Conservation (phyloP, 2,329 filamentous ascomycete genomes). For the Cordyceps cicadae region DNA sequence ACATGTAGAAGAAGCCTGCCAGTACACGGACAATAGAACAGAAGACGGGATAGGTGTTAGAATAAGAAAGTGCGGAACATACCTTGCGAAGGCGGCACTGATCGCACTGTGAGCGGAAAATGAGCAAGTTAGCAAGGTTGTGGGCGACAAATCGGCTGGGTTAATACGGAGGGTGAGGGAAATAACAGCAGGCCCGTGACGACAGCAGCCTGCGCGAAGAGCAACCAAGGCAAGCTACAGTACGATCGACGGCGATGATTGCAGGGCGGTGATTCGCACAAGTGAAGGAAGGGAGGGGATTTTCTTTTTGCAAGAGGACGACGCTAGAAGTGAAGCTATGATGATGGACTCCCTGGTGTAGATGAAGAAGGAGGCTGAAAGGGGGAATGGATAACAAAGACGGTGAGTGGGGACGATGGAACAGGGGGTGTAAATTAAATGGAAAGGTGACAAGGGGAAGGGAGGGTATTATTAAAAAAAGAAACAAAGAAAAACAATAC, state of each 20-base stretch:
- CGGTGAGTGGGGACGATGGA: background rate
- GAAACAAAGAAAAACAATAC: background rate
- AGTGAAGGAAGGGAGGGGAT: background rate
- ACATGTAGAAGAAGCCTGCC: too few species aligned
- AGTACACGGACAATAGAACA: background rate
- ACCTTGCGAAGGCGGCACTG: slow-evolving; percentile 24
- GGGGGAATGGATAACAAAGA: background rate
- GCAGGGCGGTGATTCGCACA: slow-evolving; percentile 1
- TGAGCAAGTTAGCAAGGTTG: slow-evolving; percentile 13
- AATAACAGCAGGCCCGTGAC: background rate
- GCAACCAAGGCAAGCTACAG: background rate
- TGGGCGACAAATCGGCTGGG: background rate
- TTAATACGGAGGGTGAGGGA: slow-evolving; percentile 1
- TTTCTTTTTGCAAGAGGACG: background rate
- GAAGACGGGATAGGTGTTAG: background rate
- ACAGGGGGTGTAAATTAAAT: background rate
- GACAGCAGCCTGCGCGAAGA: background rate
- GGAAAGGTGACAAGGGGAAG: background rate
- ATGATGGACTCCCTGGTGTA: background rate
- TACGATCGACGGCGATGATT: background rate
- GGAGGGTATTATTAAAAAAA: background rate
- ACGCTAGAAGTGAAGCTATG: background rate
- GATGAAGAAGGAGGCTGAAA: background rate
- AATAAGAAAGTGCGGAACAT: slow-evolving; percentile 9
- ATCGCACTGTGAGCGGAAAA: slow-evolving; percentile 22